phyloP scores from a whole-genome alignment of 768 basidiomycete genomes.

The Asterophora parasitica region DNA sequence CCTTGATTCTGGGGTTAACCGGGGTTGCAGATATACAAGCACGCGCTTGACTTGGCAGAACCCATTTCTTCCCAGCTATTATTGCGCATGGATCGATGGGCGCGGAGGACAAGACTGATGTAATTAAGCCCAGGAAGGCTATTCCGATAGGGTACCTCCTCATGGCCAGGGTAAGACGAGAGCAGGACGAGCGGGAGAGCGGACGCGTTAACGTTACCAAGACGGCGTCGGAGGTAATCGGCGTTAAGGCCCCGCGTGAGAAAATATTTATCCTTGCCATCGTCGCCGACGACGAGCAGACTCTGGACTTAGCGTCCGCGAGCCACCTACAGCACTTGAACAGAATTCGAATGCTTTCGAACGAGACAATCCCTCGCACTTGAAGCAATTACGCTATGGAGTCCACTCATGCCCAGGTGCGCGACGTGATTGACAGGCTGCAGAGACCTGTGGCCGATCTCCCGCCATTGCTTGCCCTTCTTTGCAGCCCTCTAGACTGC shows the following conservation, averaged over 20 bases:
- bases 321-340: not conserved
- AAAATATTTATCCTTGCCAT: not conserved
- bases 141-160: not conserved
- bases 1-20: conserved; percentile 41
- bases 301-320: no score
- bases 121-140: not conserved
- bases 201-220: no score
- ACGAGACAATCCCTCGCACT: not conserved
- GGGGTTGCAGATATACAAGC: conserved; percentile 47
- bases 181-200: no score
- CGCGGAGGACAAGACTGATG: not conserved
- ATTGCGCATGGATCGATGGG: conserved; percentile 43
- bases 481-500: conserved; percentile 53
- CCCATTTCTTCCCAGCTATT: conserved; percentile 54
- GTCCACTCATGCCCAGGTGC: conserved; percentile 20
- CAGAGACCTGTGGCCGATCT: conserved; percentile 45
- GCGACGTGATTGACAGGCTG: conserved; percentile 40
- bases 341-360: not conserved
- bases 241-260: not conserved
- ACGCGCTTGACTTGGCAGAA: conserved; percentile 44
- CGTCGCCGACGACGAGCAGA: not conserved
- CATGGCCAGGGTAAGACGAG: no score
- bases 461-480: conserved; percentile 47
- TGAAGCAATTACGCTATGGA: conserved; percentile 12
- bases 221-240: no score